phyloP scores from a whole-genome alignment of 2,329 filamentous ascomycete genomes.

The Diaporthe sp. region DNA sequence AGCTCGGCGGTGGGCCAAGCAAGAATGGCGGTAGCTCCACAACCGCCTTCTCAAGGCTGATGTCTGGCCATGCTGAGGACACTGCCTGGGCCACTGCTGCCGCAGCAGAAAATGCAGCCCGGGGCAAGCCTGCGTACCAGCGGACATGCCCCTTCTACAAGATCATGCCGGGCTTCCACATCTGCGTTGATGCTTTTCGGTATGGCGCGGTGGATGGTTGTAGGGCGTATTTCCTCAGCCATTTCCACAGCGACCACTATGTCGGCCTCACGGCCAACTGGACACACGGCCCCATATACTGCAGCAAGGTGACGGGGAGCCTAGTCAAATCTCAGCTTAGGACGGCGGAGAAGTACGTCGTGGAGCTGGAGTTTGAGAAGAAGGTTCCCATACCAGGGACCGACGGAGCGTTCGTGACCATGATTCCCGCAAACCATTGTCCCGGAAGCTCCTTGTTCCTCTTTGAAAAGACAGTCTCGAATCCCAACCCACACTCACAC shows the following conservation, averaged over 20 bases:
- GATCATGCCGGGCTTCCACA: slow-evolving; percentile 91
- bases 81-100: slow-evolving; percentile 90
- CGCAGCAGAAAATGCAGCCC: slow-evolving; percentile 78
- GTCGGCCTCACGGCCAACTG: slow-evolving; percentile 89
- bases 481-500: slow-evolving; percentile 14
- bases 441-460: slow-evolving; percentile 94
- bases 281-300: slow-evolving; percentile 96
- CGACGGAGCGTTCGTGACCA: slow-evolving; percentile 85
- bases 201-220: slow-evolving; percentile 95
- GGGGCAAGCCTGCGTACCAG: slow-evolving; percentile 87
- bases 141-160: slow-evolving; percentile 98
- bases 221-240: slow-evolving; percentile 94
- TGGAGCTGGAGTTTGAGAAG: slow-evolving; percentile 86
- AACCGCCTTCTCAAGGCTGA: slow-evolving; percentile 91
- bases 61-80: slow-evolving; percentile 92
- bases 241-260: slow-evolving; percentile 99
- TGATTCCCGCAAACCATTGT: slow-evolving; percentile 97
- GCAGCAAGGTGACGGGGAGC: slow-evolving; percentile 91
- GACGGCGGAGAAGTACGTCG: slow-evolving; percentile 87
- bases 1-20: slow-evolving; percentile 50
- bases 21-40: slow-evolving; percentile 47
- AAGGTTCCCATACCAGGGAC: slow-evolving; percentile 83
- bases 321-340: slow-evolving; percentile 87
- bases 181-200: slow-evolving; percentile 95
- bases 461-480: slow-evolving; percentile 80